These are phyloP conservation scores for Leucocoprinus sp. DNA, from an alignment of 768 basidiomycete species.

Conservation along the genomic window DNA sequence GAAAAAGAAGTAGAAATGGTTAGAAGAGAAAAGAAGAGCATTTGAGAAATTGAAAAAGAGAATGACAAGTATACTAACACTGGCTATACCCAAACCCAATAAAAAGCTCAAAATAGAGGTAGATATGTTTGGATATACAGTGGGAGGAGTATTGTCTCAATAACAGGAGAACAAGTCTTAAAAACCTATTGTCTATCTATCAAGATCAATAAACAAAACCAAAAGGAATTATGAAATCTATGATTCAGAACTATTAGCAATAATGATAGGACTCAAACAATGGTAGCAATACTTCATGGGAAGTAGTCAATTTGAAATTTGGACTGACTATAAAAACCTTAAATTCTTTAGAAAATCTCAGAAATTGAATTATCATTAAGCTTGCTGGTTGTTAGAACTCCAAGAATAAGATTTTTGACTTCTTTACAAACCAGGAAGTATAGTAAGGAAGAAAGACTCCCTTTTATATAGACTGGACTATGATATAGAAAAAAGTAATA, in stretches of 20 bases:
- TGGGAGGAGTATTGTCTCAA: conserved; percentile 26
- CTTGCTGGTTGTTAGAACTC: conserved; percentile 30
- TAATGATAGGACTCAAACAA: conserved; percentile 22
- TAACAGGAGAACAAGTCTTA: conserved; percentile 16
- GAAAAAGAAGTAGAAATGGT: conserved; percentile 25
- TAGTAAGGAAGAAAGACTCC: not conserved
- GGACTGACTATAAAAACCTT: conserved; percentile 18
- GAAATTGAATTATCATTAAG: conserved; percentile 33
- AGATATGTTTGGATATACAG: conserved; percentile 24
- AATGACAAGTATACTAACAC: conserved; percentile 19
- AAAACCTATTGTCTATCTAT: conserved; percentile 27
- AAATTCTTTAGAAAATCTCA: conserved; percentile 23
- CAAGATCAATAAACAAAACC: conserved; percentile 5
- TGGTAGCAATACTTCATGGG: conserved; percentile 21
- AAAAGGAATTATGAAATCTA: conserved; percentile 25
- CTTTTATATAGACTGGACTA: too few relatives aligned
- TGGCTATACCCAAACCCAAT: conserved; percentile 15
- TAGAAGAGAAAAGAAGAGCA: conserved; percentile 11
- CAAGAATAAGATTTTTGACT: conserved; percentile 26
- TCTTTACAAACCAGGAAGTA: conserved; percentile 23
- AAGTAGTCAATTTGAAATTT: conserved; percentile 5
- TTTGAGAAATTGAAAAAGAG: conserved; percentile 23
- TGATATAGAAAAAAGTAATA: too few relatives aligned
- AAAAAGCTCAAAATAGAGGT: conserved; percentile 21
- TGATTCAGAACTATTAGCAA: conserved; percentile 32